Evolutionary conservation across 2,329 filamentous ascomycete species (phyloP).

Genomic region (Venturia aucupariae): DNA sequence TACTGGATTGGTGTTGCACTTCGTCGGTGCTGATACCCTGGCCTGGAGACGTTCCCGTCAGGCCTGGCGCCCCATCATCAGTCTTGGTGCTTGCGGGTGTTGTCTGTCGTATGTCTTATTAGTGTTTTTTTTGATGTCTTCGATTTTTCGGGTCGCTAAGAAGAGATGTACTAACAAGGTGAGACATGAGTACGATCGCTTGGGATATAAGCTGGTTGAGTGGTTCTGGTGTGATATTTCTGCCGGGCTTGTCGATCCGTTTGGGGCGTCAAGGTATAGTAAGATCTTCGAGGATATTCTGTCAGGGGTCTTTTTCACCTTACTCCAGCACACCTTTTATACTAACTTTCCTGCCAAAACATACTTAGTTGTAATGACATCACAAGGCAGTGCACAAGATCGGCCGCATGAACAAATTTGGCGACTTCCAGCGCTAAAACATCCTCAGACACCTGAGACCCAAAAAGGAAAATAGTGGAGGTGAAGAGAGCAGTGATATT

Average conservation of each 20-base stretch:
- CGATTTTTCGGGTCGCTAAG: background rate
- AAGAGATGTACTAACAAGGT: background rate
- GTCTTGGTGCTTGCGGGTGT: background rate
- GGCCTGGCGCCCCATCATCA: background rate
- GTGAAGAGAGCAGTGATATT: background rate
- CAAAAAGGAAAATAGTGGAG: background rate
- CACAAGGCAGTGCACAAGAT: background rate
- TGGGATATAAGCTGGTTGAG: background rate
- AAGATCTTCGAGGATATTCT: background rate
- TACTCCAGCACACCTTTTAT: background rate
- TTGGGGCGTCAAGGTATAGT: background rate
- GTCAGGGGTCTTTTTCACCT: background rate
- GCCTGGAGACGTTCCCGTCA: background rate
- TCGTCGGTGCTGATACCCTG: background rate
- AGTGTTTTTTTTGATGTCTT: background rate
- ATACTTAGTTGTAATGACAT: background rate
- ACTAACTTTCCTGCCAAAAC: background rate
- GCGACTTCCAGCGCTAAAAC: background rate
- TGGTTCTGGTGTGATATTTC: background rate
- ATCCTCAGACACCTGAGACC: background rate
- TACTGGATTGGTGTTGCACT: background rate
- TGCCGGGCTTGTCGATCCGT: background rate
- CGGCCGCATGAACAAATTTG: background rate
- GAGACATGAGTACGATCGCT: background rate
- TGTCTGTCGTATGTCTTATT: background rate